Conservation (phyloP, 179 eudicot species). For the Spinacia oleracea region DNA sequence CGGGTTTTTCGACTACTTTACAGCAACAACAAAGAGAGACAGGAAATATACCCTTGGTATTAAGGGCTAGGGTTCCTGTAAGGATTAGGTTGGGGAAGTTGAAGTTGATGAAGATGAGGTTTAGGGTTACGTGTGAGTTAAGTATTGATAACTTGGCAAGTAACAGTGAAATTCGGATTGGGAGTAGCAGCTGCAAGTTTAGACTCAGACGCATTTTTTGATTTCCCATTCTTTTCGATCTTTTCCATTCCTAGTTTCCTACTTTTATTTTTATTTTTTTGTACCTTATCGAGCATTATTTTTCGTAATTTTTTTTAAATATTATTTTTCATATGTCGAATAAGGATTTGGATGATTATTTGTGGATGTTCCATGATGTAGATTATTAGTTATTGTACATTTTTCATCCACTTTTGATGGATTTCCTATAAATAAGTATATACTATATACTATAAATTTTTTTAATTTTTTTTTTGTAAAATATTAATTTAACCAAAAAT, state of each 20-base stretch:
- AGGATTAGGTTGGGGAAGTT: conserved; percentile 66
- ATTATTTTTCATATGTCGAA: not conserved
- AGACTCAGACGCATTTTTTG: conserved; percentile 35
- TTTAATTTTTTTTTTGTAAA: too few species aligned
- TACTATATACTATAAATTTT: too few species aligned
- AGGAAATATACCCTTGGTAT: conserved; percentile 56
- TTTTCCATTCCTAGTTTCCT: not conserved
- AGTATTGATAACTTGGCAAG: conserved; percentile 51
- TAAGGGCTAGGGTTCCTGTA: conserved; percentile 66
- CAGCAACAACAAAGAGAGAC: conserved; percentile 42
- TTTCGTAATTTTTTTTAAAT: not conserved
- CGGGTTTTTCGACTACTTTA: conserved; percentile 36
- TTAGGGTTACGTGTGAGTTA: conserved; percentile 63
- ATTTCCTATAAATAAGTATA: not conserved
- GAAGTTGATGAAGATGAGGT: conserved; percentile 68
- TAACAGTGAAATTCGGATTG: conserved; percentile 47
- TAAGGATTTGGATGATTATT: conserved; percentile 7
- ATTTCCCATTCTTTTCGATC: not conserved
- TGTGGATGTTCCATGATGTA: not conserved
- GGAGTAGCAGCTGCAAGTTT: conserved; percentile 61
- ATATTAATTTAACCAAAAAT: too few species aligned
- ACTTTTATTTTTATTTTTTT: not conserved
- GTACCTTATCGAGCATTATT: not conserved
- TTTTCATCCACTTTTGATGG: not conserved
- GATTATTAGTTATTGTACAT: not conserved